Percentiles rank a stretch among this genome's conserved stretches.
phyloP scores from a whole-genome alignment of 2,329 filamentous ascomycete genomes.

The Aphanocladium album region DNA sequence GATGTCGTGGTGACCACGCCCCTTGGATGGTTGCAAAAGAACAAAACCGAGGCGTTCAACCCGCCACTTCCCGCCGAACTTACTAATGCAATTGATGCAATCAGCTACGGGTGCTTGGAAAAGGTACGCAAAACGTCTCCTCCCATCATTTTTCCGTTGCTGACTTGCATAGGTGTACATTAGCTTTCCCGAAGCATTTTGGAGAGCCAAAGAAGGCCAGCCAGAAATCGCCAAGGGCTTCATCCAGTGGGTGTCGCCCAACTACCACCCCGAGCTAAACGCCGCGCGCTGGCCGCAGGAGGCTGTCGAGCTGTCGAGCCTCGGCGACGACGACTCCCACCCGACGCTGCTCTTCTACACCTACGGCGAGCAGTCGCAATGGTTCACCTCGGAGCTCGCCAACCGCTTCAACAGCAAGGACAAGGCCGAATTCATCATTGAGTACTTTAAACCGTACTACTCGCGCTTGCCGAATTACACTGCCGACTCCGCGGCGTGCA shows the following conservation, averaged over 20 bases:
- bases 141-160: not conserved
- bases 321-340: constrained; percentile 56
- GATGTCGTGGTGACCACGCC: constrained; percentile 65
- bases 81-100: constrained; percentile 55
- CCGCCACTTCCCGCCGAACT: constrained; percentile 54
- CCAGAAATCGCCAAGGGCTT: constrained; percentile 56
- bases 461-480: constrained; percentile 67
- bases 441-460: constrained; percentile 74
- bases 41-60: constrained; percentile 50
- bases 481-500: constrained; percentile 48
- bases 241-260: constrained; percentile 68
- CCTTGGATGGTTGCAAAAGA: constrained; percentile 62
- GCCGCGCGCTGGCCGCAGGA: constrained; percentile 68
- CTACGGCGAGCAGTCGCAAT: constrained; percentile 56
- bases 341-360: constrained; percentile 84
- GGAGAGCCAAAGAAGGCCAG: constrained; percentile 45
- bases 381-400: constrained; percentile 44
- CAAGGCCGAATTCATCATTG: constrained; percentile 50
- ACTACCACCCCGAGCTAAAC: constrained; percentile 59
- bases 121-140: constrained; percentile 44
- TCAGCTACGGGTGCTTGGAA: constrained; percentile 67
- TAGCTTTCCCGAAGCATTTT: constrained; percentile 72
- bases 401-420: constrained; percentile 38
- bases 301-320: constrained; percentile 68
- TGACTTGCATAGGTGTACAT: constrained; percentile 45